phyloP scores from a whole-genome alignment of 768 basidiomycete genomes.

The Macrolepiota fuliginosa region DNA sequence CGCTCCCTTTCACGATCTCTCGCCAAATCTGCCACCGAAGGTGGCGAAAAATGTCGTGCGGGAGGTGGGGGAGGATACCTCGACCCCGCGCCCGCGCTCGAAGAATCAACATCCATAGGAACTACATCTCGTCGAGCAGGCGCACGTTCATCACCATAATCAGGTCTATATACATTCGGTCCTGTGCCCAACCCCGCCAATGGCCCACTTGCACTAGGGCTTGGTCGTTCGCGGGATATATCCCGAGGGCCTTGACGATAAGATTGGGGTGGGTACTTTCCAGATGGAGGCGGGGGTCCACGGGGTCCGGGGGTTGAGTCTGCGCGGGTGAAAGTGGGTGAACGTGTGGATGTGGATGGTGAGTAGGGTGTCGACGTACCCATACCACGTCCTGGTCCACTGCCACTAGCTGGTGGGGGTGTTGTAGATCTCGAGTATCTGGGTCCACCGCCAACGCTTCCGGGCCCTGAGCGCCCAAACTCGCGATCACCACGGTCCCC shows the following conservation, averaged over 20 bases:
- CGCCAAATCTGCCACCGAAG: conserved; percentile 27
- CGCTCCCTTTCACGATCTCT: conserved; percentile 26
- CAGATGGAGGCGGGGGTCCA: neutral
- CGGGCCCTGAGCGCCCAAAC: neutral
- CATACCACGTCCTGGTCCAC: neutral
- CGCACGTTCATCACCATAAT: conserved; percentile 32
- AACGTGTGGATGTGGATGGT: neutral
- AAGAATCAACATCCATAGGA: conserved; percentile 28
- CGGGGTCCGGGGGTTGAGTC: neutral
- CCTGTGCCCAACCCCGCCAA: conserved; percentile 15
- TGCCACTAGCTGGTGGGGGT: neutral
- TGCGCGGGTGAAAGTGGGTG: neutral
- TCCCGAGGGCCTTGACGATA: conserved; percentile 17
- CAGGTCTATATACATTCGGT: conserved; percentile 33
- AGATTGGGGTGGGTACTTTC: conserved; percentile 6
- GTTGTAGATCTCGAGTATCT: conserved; percentile 3
- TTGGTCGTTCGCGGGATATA: conserved; percentile 33
- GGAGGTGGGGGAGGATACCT: conserved; percentile 11
- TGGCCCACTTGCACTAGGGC: neutral
- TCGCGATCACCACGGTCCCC: neutral
- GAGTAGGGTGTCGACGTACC: neutral
- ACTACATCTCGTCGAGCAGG: neutral
- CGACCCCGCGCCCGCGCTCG: conserved; percentile 14
- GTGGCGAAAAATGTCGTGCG: conserved; percentile 30
- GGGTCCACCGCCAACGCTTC: neutral